These are phyloP conservation scores for Candida patagonica DNA, from an alignment of 805 yeast species.

Conservation along the genomic window DNA sequence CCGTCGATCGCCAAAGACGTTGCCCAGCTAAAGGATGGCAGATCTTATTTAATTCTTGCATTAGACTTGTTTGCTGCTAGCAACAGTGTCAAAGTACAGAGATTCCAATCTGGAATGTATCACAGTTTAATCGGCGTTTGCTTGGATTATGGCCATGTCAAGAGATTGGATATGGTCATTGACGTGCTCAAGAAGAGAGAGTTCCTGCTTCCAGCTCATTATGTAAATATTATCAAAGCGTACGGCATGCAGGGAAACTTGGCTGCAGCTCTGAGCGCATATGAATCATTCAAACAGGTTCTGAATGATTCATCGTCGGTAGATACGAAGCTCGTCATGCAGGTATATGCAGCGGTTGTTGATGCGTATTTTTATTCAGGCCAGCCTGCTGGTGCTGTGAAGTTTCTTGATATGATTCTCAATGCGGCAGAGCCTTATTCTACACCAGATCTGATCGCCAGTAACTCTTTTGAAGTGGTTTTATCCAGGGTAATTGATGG, in stretches of 20 bases:
- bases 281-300: slow-evolving; percentile 14
- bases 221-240: slow-evolving; percentile 14
- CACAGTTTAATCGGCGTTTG: slow-evolving; percentile 2
- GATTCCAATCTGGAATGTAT: slow-evolving; percentile 9
- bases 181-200: neutral
- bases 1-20: slow-evolving; percentile 8
- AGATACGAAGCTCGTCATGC: slow-evolving; percentile 5
- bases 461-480: slow-evolving; percentile 4
- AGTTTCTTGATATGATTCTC: slow-evolving; percentile 21
- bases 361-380: slow-evolving; percentile 20
- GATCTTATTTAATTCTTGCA: slow-evolving; percentile 20
- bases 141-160: neutral
- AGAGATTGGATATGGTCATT: neutral
- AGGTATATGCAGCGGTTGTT: slow-evolving; percentile 22
- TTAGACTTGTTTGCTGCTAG: slow-evolving; percentile 25
- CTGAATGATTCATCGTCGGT: slow-evolving; percentile 5
- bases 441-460: neutral
- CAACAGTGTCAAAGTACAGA: slow-evolving; percentile 15
- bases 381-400: slow-evolving; percentile 19
- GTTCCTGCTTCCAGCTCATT: neutral
- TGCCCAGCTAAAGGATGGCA: slow-evolving; percentile 9
- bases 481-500: slow-evolving; percentile 18
- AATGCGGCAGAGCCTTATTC: slow-evolving; percentile 4
- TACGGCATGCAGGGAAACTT: slow-evolving; percentile 17
- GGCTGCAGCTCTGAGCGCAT: slow-evolving; percentile 16